phyloP scores from a whole-genome alignment of 2,329 filamentous ascomycete species.

The Trichothecium roseum region DNA sequence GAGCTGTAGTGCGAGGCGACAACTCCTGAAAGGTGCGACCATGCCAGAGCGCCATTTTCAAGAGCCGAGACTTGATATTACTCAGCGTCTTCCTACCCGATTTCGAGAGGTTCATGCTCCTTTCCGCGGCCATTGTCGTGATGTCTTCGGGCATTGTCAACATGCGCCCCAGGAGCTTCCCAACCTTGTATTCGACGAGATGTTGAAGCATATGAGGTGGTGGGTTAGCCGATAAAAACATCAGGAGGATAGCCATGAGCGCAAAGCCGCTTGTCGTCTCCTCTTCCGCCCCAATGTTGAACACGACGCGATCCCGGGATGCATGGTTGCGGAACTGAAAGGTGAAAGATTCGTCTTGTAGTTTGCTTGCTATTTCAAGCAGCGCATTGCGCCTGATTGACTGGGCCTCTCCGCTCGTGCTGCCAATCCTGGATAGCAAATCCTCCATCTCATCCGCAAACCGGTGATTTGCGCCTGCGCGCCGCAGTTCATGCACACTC shows the following conservation, averaged over 20 bases:
- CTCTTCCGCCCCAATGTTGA: conserved; percentile 45
- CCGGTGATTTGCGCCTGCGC: conserved; percentile 56
- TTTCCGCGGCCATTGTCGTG: conserved; percentile 48
- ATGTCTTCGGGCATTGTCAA: conserved; percentile 46
- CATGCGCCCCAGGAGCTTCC: conserved; percentile 43
- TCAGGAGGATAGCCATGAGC: conserved; percentile 51
- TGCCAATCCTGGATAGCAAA: conserved; percentile 48
- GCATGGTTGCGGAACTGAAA: conserved; percentile 65
- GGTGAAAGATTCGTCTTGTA: conserved; percentile 52
- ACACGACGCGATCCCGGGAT: conserved; percentile 58
- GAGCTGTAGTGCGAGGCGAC: conserved; percentile 51
- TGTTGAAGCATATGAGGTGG: conserved; percentile 49
- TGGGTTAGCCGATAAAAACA: conserved; percentile 49
- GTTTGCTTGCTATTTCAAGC: conserved; percentile 48
- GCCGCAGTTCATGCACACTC: conserved; percentile 55
- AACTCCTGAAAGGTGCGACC: conserved; percentile 36
- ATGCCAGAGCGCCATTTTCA: conserved; percentile 50
- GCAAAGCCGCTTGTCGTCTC: conserved; percentile 55
- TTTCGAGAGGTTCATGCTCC: conserved; percentile 59
- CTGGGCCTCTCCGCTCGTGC: conserved; percentile 31
- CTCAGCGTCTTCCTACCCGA: conserved; percentile 46
- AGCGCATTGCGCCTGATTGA: conserved; percentile 48
- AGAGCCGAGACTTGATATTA: conserved; percentile 41
- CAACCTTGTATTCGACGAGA: conserved; percentile 42
- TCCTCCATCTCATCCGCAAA: conserved; percentile 58